Evolutionary conservation across 1,139 yeast genomes (phyloP).

Genomic region (Candida tetrigidarum): DNA sequence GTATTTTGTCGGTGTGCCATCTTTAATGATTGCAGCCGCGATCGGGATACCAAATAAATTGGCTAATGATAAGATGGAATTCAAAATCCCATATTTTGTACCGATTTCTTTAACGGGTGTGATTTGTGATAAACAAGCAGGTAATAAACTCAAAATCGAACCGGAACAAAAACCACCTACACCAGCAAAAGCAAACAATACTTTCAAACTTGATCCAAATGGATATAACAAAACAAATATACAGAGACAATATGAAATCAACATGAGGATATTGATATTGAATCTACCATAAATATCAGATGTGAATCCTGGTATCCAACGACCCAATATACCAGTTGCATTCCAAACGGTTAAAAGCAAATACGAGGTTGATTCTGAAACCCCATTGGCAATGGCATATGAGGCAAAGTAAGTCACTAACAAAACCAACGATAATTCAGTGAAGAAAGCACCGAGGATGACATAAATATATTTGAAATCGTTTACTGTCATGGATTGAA

Average conservation of each 20-base stretch:
- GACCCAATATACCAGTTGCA: constrained; percentile 42
- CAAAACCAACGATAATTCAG: constrained; percentile 61
- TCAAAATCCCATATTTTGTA: constrained; percentile 44
- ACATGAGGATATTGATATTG: constrained; percentile 43
- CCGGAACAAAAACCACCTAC: constrained; percentile 38
- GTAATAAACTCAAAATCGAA: constrained; percentile 38
- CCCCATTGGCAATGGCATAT: constrained; percentile 46
- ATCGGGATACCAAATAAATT: constrained; percentile 48
- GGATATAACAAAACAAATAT: constrained; percentile 44
- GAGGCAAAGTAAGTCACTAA: constrained; percentile 50
- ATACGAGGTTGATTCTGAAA: constrained; percentile 39
- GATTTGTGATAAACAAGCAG: constrained; percentile 44
- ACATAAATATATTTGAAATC: constrained; percentile 28
- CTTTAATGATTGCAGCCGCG: constrained; percentile 47
- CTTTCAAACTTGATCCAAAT: constrained; percentile 35
- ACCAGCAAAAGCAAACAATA: constrained; percentile 40
- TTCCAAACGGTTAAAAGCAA: constrained; percentile 43
- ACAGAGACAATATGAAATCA: constrained; percentile 32
- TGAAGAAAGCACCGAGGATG: constrained; percentile 45
- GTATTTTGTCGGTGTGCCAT: constrained; percentile 34
- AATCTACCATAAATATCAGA: constrained; percentile 43
- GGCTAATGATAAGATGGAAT: constrained; percentile 43
- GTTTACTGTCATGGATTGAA: constrained; percentile 14
- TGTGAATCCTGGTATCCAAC: constrained; percentile 42
- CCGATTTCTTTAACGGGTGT: constrained; percentile 45